Conservation (phyloP, 2,329 filamentous ascomycete species). For the Pseudogymnoascus sp. region DNA sequence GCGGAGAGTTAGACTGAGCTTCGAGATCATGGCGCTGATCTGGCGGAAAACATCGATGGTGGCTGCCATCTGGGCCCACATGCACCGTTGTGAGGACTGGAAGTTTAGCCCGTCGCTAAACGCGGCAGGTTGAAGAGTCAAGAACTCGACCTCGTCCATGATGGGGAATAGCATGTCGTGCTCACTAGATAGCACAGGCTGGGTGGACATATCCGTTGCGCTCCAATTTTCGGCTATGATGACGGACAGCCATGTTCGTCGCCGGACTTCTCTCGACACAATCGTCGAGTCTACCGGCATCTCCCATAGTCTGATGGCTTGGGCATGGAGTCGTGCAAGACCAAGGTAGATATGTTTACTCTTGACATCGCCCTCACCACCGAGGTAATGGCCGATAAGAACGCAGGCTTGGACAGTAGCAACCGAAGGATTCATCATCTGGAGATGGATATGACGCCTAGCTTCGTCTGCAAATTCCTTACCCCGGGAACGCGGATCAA, state of each 20-base stretch:
- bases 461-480: conserved; percentile 11
- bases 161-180: conserved; percentile 7
- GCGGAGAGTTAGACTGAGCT: not conserved
- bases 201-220: conserved; percentile 15
- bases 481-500: conserved; percentile 7
- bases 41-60: conserved; percentile 16
- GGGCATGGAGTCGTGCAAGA: conserved; percentile 15
- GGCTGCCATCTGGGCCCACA: conserved; percentile 18
- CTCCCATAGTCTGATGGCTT: conserved; percentile 16
- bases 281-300: conserved; percentile 8
- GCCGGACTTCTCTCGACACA: conserved; percentile 12
- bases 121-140: conserved; percentile 5
- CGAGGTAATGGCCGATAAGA: conserved; percentile 14
- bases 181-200: conserved; percentile 10
- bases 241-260: conserved; percentile 16
- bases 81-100: conserved; percentile 10
- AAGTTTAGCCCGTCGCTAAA: not conserved
- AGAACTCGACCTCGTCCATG: conserved; percentile 16
- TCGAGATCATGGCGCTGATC: conserved; percentile 13
- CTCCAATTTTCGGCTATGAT: conserved; percentile 18
- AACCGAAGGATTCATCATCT: conserved; percentile 13
- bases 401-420: conserved; percentile 15
- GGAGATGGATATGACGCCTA: conserved; percentile 12
- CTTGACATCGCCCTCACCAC: conserved; percentile 15
- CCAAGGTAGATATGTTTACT: conserved; percentile 17